A percentile compares a stretch with the other conserved stretches of the same genome.
Conservation (phyloP, 257 asterid genomes). For the Jacaranda mimosifolia region DNA sequence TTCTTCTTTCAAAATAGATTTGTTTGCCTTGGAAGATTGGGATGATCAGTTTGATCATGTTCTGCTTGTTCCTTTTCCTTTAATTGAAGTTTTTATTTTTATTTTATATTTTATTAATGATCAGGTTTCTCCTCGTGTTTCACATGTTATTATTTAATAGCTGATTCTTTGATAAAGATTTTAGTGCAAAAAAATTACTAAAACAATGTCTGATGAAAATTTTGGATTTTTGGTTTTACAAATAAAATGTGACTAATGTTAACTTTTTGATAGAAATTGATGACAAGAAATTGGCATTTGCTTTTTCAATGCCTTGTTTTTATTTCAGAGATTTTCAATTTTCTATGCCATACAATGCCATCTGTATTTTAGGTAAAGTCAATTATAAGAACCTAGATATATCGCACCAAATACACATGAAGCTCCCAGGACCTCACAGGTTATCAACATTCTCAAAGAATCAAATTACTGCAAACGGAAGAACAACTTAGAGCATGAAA, state of each 20-base stretch:
- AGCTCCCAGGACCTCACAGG: too few species aligned
- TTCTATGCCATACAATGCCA: not conserved
- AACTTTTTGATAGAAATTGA: not conserved
- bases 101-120: not conserved
- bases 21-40: not conserved
- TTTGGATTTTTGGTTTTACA: conserved; percentile 3
- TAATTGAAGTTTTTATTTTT: not conserved
- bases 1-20: not conserved
- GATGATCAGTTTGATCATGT: conserved; percentile 7
- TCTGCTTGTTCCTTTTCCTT: too few species aligned
- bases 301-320: not conserved
- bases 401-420: too few species aligned
- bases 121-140: not conserved
- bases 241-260: not conserved
- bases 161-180: not conserved
- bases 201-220: not conserved
- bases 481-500: too few species aligned
- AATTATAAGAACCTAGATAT: too few species aligned
- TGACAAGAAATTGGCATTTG: not conserved
- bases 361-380: too few species aligned
- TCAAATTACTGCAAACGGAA: too few species aligned
- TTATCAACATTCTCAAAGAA: too few species aligned
- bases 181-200: not conserved
- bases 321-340: not conserved
- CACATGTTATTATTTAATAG: not conserved